Evolutionary conservation across 2,329 filamentous ascomycete species (phyloP).

Genomic region (Zasmidium cellare): DNA sequence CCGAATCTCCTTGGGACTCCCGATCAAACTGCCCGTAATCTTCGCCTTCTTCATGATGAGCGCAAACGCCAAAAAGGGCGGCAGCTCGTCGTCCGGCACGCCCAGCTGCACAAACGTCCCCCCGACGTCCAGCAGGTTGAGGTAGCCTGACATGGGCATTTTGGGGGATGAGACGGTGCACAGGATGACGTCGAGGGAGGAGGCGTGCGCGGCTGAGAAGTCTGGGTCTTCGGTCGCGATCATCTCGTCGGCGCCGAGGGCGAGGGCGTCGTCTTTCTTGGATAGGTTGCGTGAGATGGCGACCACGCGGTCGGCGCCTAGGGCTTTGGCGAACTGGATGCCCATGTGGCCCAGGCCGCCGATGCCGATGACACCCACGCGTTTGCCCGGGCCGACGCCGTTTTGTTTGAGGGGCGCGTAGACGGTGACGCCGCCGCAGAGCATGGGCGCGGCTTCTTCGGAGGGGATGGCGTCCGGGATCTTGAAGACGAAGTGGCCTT

Average conservation of each 20-base stretch:
- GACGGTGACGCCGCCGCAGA: constrained; percentile 76
- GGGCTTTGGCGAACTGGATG: constrained; percentile 67
- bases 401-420: constrained; percentile 69
- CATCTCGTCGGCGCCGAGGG: constrained; percentile 61
- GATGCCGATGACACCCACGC: constrained; percentile 70
- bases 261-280: constrained; percentile 62
- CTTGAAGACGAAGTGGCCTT: constrained; percentile 55
- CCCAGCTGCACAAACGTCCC: constrained; percentile 68
- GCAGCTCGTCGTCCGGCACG: constrained; percentile 59
- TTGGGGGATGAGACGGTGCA: constrained; percentile 58
- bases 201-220: constrained; percentile 58
- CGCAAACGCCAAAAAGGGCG: constrained; percentile 57
- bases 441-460: constrained; percentile 64
- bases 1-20: constrained; percentile 57
- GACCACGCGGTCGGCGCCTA: constrained; percentile 68
- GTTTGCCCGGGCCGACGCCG: constrained; percentile 67
- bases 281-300: constrained; percentile 62
- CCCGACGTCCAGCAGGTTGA: constrained; percentile 59
- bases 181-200: constrained; percentile 59
- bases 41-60: constrained; percentile 58
- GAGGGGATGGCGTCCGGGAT: constrained; percentile 53
- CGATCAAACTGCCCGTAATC: constrained; percentile 49
- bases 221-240: constrained; percentile 60
- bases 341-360: constrained; percentile 66
- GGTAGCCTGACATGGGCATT: constrained; percentile 64